Evolutionary conservation across 306 rosid species (phyloP).

Genomic region (Cucumis cinereus): DNA sequence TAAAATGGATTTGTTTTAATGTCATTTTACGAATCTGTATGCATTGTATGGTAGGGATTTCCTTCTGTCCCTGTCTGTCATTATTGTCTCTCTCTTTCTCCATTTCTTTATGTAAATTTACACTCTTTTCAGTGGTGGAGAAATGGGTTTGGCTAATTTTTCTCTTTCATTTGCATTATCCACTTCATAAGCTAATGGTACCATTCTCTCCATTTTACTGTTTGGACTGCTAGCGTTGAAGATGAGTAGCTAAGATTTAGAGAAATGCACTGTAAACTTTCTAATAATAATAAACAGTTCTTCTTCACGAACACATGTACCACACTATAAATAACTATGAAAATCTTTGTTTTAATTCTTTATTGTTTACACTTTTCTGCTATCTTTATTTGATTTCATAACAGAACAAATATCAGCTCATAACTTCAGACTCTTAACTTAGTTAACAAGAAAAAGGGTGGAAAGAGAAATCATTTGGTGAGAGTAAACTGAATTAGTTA

Average conservation of each 20-base stretch:
- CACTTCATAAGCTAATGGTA: background rate
- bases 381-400: too few relatives aligned
- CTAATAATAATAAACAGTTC: too few relatives aligned
- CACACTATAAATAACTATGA: too few relatives aligned
- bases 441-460: too few relatives aligned
- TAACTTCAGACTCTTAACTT: too few relatives aligned
- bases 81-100: background rate
- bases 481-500: background rate
- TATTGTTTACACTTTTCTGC: too few relatives aligned
- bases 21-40: background rate
- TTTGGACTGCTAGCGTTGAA: too few relatives aligned
- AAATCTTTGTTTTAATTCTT: too few relatives aligned
- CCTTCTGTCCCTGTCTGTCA: background rate
- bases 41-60: conserved; percentile 2
- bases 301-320: too few relatives aligned
- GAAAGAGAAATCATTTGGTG: background rate
- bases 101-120: background rate
- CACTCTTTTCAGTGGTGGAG: conserved; percentile 1
- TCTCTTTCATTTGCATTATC: conserved; percentile 10
- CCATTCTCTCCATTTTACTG: background rate
- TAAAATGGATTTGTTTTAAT: background rate
- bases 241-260: too few relatives aligned
- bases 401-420: too few relatives aligned
- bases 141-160: background rate
- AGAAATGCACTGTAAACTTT: too few relatives aligned